Evolutionary conservation across 2,329 filamentous ascomycete genomes (phyloP).

Genomic region (Lachnellula arida): DNA sequence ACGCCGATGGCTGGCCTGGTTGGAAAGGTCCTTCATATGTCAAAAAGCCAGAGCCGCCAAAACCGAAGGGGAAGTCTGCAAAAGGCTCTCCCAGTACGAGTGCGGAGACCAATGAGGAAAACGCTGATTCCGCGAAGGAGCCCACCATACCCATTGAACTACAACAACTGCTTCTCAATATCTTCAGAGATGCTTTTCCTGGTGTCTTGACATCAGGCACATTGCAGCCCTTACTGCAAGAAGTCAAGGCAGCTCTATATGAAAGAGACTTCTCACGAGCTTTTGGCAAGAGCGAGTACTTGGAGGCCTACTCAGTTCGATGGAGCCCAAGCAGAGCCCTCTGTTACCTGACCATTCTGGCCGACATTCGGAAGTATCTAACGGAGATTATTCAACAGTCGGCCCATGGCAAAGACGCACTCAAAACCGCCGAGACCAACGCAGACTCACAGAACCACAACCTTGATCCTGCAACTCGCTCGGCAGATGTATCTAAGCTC

Average conservation of each 20-base stretch:
- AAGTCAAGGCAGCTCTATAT: conserved; percentile 81
- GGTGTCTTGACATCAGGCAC: conserved; percentile 42
- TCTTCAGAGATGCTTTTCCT: conserved; percentile 65
- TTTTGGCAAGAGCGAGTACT: conserved; percentile 65
- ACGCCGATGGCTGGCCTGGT: conserved; percentile 19
- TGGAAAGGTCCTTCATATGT: conserved; percentile 27
- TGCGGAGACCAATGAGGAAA: conserved; percentile 1
- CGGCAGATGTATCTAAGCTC: background rate
- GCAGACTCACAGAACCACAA: background rate
- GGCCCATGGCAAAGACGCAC: background rate
- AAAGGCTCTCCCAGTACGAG: background rate
- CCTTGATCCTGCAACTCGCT: background rate
- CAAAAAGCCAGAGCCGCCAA: conserved; percentile 20
- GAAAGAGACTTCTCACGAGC: conserved; percentile 78
- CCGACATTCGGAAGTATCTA: conserved; percentile 28
- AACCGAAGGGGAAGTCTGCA: conserved; percentile 11
- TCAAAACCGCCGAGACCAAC: background rate
- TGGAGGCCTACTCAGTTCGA: conserved; percentile 79
- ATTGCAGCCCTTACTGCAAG: conserved; percentile 62
- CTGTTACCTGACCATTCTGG: conserved; percentile 64
- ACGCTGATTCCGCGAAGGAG: conserved; percentile 5
- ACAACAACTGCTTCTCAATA: conserved; percentile 67
- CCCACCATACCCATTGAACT: conserved; percentile 42
- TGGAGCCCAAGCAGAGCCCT: conserved; percentile 88
- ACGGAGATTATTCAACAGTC: conserved; percentile 1